These are phyloP conservation scores for Termitomyces sp. DNA, from an alignment of 768 basidiomycete genomes.

Conservation along the genomic window DNA sequence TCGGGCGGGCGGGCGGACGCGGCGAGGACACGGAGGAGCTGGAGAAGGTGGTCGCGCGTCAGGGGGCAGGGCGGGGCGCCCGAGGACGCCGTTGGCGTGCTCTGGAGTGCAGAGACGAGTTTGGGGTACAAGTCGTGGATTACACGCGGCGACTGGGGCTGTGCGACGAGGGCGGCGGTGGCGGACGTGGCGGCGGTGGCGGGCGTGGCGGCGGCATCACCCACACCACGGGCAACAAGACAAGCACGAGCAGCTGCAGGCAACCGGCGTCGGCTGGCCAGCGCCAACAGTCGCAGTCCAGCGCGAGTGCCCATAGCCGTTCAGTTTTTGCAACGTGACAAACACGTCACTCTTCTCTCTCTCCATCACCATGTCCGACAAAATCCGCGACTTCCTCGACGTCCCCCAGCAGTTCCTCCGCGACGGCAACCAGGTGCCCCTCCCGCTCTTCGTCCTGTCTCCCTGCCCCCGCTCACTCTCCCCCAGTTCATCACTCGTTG, in stretches of 20 bases:
- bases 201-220: no score
- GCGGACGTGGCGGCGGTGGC: no score
- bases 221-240: no score
- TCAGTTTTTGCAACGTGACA: background rate
- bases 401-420: conserved; percentile 88
- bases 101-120: conserved; percentile 18
- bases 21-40: conserved; percentile 40
- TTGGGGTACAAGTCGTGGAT: no score
- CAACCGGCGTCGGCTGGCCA: no score
- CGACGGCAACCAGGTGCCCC: conserved; percentile 85
- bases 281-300: no score
- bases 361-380: conserved; percentile 71
- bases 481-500: conserved; percentile 90
- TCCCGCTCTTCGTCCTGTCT: no score
- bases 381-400: conserved; percentile 84
- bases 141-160: no score
- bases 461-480: background rate
- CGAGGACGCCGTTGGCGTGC: background rate
- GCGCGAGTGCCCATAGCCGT: no score
- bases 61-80: conserved; percentile 11
- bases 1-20: conserved; percentile 47
- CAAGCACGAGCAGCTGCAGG: no score
- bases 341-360: conserved; percentile 6
- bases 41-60: conserved; percentile 25
- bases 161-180: no score